Base-by-base conservation (phyloP, 441 rosid genomes). In the Capsella rubella region DNA sequence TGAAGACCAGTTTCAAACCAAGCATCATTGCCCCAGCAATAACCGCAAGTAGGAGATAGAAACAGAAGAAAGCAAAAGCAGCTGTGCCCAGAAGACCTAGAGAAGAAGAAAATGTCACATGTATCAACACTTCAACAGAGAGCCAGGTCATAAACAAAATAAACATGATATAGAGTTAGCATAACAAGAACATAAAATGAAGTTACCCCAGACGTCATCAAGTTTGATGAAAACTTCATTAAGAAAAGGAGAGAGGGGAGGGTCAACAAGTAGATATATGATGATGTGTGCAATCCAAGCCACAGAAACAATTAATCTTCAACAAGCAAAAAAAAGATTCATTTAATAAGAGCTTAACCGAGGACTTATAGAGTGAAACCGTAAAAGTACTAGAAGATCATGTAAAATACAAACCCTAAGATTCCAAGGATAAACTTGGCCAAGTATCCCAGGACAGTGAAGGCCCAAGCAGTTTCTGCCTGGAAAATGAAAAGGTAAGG, bases 11-110 rank as follows among this genome's bases (percentile, higher is more conserved):
- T 93, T 92, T 90, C 79, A 93, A 87, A 21, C 98, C 98, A 78
- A 96, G 87, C 98, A 96, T 91, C 99, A 93, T 93, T 69, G 98
- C 97, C 68, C 99, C 99, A 72, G 99, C 98, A 62, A 96, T 83
- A 71, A 96, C 98, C 52, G 97, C 95, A 72, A 96, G 94, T 64
- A 96, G 85, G 43, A 96, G 97, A 82, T 96, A 96, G 82, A 93
- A 91, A 87, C 99, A 96, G 84, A 96, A 96, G 83, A 96, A 91
- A 32, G 99, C 98, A 83, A 96, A 96, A 37, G 99, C 99, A 37
- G 78, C 96, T 14, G 99, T 96, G 71, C 99, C 99, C 57, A 96
- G 86, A 84, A 96, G 99, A 72, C 99, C 99, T 96, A 76, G 77
- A 45, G 71, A 77, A 67, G 50, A 59, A 42, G 61, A 66, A 52